These are phyloP conservation scores for Alternaria incomplexa DNA, from an alignment of 2,329 filamentous ascomycete species.

Conservation along the genomic window DNA sequence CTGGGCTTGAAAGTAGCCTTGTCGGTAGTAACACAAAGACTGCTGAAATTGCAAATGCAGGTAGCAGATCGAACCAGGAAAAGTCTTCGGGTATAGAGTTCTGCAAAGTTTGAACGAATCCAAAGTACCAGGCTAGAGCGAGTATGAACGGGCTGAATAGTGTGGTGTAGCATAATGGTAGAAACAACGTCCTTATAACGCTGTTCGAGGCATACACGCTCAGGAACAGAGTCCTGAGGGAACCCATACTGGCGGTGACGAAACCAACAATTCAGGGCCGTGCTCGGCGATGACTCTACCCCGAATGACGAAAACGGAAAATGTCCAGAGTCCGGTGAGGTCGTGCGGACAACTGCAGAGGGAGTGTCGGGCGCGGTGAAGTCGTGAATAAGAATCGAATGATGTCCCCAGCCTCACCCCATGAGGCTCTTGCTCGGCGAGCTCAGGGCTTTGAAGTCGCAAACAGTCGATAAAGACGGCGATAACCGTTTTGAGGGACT, in stretches of 20 bases:
- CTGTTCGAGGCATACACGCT: slow-evolving; percentile 42
- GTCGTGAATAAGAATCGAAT: slow-evolving; percentile 3
- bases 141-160: slow-evolving; percentile 41
- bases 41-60: slow-evolving; percentile 35
- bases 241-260: slow-evolving; percentile 32
- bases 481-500: background rate
- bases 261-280: slow-evolving; percentile 2
- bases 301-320: slow-evolving; percentile 6
- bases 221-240: slow-evolving; percentile 40
- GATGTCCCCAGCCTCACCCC: slow-evolving; percentile 12
- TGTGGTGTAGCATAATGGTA: slow-evolving; percentile 41
- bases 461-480: background rate
- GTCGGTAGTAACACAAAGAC: slow-evolving; percentile 39
- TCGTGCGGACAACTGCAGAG: slow-evolving; percentile 1
- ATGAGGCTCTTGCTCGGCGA: slow-evolving; percentile 17
- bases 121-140: slow-evolving; percentile 28
- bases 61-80: slow-evolving; percentile 37
- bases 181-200: slow-evolving; percentile 41
- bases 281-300: slow-evolving; percentile 7
- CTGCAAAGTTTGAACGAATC: slow-evolving; percentile 25
- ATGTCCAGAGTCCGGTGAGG: slow-evolving; percentile 1
- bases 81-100: slow-evolving; percentile 29
- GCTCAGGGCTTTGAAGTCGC: background rate
- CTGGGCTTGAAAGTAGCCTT: slow-evolving; percentile 34
- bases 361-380: slow-evolving; percentile 1